Evolutionary conservation across 208 protist genomes (phyloP).

Genomic region (Leptomonas seymouri): DNA sequence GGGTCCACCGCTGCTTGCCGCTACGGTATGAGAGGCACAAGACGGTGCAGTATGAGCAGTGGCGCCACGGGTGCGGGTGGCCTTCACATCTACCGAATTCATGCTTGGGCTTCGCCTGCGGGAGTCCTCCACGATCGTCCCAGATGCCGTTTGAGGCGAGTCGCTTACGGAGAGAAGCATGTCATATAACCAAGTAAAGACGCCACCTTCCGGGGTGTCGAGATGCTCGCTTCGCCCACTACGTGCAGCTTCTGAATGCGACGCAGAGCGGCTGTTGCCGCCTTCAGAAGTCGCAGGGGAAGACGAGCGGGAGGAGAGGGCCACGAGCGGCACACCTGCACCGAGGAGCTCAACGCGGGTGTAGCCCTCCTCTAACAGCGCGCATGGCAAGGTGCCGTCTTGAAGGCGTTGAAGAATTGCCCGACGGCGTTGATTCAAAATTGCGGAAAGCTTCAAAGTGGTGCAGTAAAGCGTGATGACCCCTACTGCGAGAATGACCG

Average conservation of each 20-base stretch:
- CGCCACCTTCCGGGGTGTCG: not conserved
- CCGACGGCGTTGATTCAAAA: slow-evolving; percentile 3
- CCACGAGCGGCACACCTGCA: slow-evolving; percentile 21
- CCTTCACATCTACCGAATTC: not conserved
- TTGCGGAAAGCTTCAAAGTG: not conserved
- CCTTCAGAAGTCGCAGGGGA: not conserved
- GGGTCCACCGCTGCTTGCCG: not conserved
- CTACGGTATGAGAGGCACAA: not conserved
- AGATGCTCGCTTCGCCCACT: not conserved
- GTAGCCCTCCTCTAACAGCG: slow-evolving; percentile 27
- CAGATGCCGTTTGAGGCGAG: not conserved
- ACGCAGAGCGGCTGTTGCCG: not conserved
- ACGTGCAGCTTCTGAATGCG: not conserved
- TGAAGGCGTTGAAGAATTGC: not conserved
- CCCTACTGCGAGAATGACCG: slow-evolving; percentile 19
- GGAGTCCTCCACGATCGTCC: not conserved
- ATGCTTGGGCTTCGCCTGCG: slow-evolving; percentile 13
- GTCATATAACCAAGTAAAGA: not conserved
- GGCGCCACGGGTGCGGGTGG: not conserved
- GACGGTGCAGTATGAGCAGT: too few species aligned
- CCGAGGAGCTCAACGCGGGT: slow-evolving; percentile 21
- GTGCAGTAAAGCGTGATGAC: slow-evolving; percentile 18
- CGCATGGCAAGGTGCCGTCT: slow-evolving; percentile 14
- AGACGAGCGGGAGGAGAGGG: not conserved
- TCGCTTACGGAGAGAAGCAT: not conserved